These are phyloP conservation scores for Diutina scorzettiae DNA, from an alignment of 1,139 yeast species.

Conservation along the genomic window DNA sequence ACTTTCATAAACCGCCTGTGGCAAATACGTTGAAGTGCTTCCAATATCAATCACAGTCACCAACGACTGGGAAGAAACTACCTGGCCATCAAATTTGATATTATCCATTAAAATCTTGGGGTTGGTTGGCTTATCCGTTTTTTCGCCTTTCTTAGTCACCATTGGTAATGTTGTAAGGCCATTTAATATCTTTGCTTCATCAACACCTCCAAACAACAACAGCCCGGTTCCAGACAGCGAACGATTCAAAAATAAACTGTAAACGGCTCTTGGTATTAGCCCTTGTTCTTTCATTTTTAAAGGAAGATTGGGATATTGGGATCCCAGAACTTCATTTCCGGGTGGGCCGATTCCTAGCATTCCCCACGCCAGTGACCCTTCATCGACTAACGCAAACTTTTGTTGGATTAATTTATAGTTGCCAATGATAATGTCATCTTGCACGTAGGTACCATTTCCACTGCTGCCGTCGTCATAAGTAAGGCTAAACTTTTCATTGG, in stretches of 20 bases:
- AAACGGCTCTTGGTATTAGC: conserved; percentile 33
- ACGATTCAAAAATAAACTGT: conserved; percentile 39
- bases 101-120: background rate
- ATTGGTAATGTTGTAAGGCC: conserved; percentile 7
- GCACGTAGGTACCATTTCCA: conserved; percentile 58
- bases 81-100: background rate
- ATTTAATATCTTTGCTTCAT: conserved; percentile 41
- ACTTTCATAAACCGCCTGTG: conserved; percentile 11
- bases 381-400: conserved; percentile 18
- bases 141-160: background rate
- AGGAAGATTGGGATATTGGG: conserved; percentile 46
- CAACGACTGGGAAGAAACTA: conserved; percentile 8
- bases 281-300: conserved; percentile 39
- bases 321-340: background rate
- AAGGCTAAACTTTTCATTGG: conserved; percentile 34
- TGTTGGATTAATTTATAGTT: conserved; percentile 27
- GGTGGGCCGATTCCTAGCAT: conserved; percentile 6
- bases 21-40: conserved; percentile 23
- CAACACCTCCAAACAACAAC: conserved; percentile 48
- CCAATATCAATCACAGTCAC: conserved; percentile 30
- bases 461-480: conserved; percentile 50
- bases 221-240: conserved; percentile 24
- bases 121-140: background rate
- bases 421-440: conserved; percentile 35
- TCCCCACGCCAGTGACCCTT: conserved; percentile 1